Evolutionary conservation across 1,284 basidiomycete genomes (phyloP).

Genomic region (Ustilago nuda): DNA sequence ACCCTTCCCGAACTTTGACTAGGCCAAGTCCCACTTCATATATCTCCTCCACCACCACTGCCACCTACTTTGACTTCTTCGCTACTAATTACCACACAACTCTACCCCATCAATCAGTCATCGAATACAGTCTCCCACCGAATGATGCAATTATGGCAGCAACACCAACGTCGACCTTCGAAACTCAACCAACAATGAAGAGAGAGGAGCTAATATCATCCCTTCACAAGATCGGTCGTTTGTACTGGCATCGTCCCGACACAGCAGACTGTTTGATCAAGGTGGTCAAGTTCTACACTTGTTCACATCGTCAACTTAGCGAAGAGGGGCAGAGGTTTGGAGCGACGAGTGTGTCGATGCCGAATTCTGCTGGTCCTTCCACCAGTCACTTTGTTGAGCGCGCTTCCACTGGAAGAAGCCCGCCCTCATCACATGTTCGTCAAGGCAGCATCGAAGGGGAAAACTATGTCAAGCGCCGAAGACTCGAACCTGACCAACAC

Average conservation of each 20-base stretch:
- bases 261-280: slow-evolving; percentile 17
- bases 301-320: slow-evolving; percentile 3
- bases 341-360: background rate
- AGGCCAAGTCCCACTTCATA: too few species aligned
- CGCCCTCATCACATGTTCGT: too few species aligned
- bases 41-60: too few species aligned
- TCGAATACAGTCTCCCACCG: background rate
- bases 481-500: background rate
- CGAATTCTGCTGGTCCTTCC: background rate
- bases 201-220: background rate
- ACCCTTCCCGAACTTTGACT: too few species aligned
- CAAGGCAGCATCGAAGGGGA: background rate
- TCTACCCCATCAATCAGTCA: too few species aligned
- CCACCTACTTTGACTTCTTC: too few species aligned
- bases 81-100: too few species aligned
- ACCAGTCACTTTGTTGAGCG: background rate
- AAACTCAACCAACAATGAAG: background rate
- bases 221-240: background rate
- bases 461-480: background rate
- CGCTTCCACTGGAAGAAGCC: too few species aligned
- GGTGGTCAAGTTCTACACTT: slow-evolving; percentile 1
- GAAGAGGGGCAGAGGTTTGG: background rate
- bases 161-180: background rate
- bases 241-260: slow-evolving; percentile 17
- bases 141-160: background rate